Conservation (phyloP, 768 basidiomycete genomes). For the Russula emetica region DNA sequence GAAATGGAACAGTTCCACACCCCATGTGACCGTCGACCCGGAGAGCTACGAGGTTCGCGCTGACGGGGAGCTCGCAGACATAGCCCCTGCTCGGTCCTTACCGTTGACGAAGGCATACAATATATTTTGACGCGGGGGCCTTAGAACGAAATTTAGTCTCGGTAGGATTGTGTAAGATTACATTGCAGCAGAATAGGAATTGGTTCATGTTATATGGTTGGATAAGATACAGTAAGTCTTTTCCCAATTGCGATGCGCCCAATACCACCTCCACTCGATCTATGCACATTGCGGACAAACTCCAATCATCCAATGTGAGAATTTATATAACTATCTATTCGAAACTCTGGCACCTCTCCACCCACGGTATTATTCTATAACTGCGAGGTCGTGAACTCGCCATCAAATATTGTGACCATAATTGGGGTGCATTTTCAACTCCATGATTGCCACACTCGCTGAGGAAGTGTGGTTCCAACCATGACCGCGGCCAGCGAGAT, state of each 20-base stretch:
- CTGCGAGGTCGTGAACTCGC: not conserved
- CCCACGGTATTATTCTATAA: not conserved
- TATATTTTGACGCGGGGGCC: constrained; percentile 52
- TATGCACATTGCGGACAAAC: not conserved
- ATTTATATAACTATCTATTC: not conserved
- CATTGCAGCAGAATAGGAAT: not conserved
- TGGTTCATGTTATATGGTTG: too few species aligned
- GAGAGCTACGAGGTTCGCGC: constrained; percentile 87
- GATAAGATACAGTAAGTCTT: too few species aligned
- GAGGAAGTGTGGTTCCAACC: constrained; percentile 36
- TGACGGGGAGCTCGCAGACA: constrained; percentile 71
- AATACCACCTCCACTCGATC: not conserved
- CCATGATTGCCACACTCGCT: constrained; percentile 27
- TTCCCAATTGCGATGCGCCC: not conserved
- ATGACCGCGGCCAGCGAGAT: constrained; percentile 34
- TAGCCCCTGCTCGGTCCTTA: constrained; percentile 64
- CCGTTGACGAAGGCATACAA: constrained; percentile 75
- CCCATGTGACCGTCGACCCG: constrained; percentile 85
- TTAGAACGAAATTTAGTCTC: not conserved
- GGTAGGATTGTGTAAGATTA: not conserved
- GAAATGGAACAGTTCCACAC: constrained; percentile 86
- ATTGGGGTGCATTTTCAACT: not conserved
- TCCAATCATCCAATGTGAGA: not conserved
- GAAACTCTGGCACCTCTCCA: not conserved
- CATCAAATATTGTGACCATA: not conserved